A percentile compares a stretch with the other conserved stretches of the same genome.
Evolutionary conservation across 352 stramenopile species (phyloP).

Genomic region (Phytopythium chamaehyphon): DNA sequence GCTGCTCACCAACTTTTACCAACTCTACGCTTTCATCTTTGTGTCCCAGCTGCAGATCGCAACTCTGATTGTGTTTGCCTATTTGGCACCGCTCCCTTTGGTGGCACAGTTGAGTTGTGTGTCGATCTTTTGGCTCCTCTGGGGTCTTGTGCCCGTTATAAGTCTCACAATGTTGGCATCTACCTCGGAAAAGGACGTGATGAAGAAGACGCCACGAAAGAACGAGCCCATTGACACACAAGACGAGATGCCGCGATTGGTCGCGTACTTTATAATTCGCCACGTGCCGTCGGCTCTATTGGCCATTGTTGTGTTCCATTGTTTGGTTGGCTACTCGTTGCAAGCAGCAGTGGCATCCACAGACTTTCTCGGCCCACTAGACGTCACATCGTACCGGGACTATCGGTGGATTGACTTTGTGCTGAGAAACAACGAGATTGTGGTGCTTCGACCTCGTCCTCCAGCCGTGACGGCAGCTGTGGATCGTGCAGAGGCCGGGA

Average conservation of each 20-base stretch:
- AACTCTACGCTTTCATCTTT: constrained; percentile 84
- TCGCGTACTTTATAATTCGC: constrained; percentile 65
- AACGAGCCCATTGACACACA: constrained; percentile 67
- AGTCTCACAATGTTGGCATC: constrained; percentile 78
- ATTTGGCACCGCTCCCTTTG: constrained; percentile 71
- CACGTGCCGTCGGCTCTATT: constrained; percentile 62
- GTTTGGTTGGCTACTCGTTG: constrained; percentile 65
- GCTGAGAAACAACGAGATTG: constrained; percentile 30
- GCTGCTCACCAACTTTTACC: constrained; percentile 82
- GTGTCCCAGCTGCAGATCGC: constrained; percentile 80
- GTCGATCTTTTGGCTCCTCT: constrained; percentile 84
- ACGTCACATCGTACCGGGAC: constrained; percentile 15
- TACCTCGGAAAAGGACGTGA: constrained; percentile 61
- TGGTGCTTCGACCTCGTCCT: constrained; percentile 47
- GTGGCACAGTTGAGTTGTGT: constrained; percentile 67
- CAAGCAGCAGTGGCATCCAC: constrained; percentile 15
- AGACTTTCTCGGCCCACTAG: constrained; percentile 9
- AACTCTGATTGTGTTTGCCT: constrained; percentile 62
- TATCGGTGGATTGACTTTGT: constrained; percentile 69
- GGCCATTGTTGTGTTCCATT: constrained; percentile 64
- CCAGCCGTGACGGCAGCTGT: constrained; percentile 44
- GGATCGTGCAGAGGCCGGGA: constrained; percentile 68
- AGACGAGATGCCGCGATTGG: constrained; percentile 53
- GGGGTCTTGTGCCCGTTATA: constrained; percentile 68
- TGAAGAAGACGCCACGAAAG: constrained; percentile 84